Conservation (phyloP, 2,329 filamentous ascomycete species). For the Aspergillus fischeri region DNA sequence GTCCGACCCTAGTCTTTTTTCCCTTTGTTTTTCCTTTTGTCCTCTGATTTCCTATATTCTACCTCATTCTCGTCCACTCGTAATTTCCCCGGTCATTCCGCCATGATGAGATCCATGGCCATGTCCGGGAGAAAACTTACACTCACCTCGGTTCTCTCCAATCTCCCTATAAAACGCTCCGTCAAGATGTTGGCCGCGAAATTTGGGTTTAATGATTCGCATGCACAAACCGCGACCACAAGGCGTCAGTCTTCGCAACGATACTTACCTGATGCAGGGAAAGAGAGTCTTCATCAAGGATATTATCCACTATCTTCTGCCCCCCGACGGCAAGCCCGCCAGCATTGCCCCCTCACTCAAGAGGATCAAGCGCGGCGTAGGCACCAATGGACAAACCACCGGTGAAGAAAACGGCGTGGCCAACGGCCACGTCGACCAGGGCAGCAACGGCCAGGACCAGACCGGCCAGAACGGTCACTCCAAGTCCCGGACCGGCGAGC, state of each 20-base stretch:
- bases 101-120: not conserved
- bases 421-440: constrained; percentile 16
- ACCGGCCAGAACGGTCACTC: constrained; percentile 12
- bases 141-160: not conserved
- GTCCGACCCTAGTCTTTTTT: constrained; percentile 48
- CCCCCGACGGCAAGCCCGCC: constrained; percentile 64
- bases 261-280: constrained; percentile 56
- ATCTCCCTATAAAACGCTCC: not conserved
- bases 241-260: not conserved
- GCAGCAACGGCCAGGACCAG: constrained; percentile 7
- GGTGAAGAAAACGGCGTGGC: constrained; percentile 16
- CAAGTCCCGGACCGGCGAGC: constrained; percentile 36
- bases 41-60: not conserved
- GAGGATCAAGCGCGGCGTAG: constrained; percentile 56
- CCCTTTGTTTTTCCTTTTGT: constrained; percentile 14
- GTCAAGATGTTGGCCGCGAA: too few relatives aligned
- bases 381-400: constrained; percentile 38
- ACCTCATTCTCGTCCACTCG: not conserved
- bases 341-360: constrained; percentile 73
- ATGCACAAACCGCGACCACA: not conserved
- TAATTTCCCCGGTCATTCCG: not conserved
- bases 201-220: not conserved
- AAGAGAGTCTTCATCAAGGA: constrained; percentile 98
- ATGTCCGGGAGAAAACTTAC: not conserved
- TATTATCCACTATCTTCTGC: constrained; percentile 87